Evolutionary conservation across 345 rosid species (phyloP), one percentile per base, ranked within the genome.

Genomic region (Nasturtium officinale): DNA sequence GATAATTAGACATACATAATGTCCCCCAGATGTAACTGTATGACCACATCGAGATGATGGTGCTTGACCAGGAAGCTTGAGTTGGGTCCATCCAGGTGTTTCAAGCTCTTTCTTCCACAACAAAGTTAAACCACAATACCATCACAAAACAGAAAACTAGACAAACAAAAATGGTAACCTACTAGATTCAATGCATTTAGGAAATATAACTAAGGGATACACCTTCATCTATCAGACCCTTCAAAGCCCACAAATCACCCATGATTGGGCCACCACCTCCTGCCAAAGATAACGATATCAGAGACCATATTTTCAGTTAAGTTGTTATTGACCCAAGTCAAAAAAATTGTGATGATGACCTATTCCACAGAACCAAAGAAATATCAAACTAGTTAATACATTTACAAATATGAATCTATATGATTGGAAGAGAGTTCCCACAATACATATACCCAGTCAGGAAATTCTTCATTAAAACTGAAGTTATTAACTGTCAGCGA

Each of bases 181-280:
- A 64, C 37, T 61, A 18, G 40, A 12, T 28, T 42, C 53, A 67
- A 58, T 71, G 65, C 11, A 45, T 13, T 26, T 32, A 69, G 25
- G 23, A 52, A 21, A 18, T n/a, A n/a, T n/a, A n/a, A n/a, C 65
- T 55, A 47, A 76, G 55, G 38, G 25, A 65, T 47, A 55, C 61
- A 95, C 99, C 99, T 88, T 86, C 97, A 72, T 91, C 96, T 55
- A 89, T 88, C 35, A 95, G 85, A 71, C 99, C 99, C 88, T 91
- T 95, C 82, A 95, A 75, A 78, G 99, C 99, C 97, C 99, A 95
- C 72, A 95, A 83, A 81, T 95, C 99, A 81, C 96, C 91, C 99
- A 95, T 95, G 82, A 91, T 91, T 53, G 98, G 96, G 15, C 99
- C 96, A 59, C 98, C 96, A 61, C 99, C 99, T 77, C 99, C 99